A percentile compares a stretch with the other conserved stretches of the same genome.
Conservation (phyloP, 2,329 filamentous ascomycete genomes). For the Pseudogymnoascus sp. region DNA sequence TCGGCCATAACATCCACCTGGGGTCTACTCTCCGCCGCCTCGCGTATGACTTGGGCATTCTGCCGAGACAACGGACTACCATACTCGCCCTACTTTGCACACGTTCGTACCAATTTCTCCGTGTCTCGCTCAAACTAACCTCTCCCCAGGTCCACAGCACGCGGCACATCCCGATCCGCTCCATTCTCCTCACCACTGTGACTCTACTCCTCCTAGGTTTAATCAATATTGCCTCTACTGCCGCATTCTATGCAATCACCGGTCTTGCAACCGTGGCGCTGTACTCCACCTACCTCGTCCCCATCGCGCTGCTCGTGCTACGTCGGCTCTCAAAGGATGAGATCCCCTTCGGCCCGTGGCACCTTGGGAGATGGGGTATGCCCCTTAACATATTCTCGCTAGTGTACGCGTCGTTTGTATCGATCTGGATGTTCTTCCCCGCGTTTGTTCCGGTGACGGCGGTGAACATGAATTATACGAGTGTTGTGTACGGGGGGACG, state of each 20-base stretch:
- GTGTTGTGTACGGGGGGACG: constrained; percentile 4
- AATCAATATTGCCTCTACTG: constrained; percentile 35
- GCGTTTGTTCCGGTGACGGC: not conserved
- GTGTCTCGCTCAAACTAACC: not conserved
- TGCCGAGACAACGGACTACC: constrained; percentile 37
- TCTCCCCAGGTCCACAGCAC: constrained; percentile 17
- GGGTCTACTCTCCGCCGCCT: constrained; percentile 31
- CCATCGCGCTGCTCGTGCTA: constrained; percentile 34
- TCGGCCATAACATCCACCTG: constrained; percentile 29
- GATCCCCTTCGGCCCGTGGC: constrained; percentile 20
- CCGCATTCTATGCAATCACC: constrained; percentile 39
- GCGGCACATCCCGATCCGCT: constrained; percentile 19
- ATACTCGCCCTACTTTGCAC: constrained; percentile 19
- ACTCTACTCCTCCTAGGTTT: constrained; percentile 30
- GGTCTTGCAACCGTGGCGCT: constrained; percentile 37
- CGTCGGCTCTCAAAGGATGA: constrained; percentile 29
- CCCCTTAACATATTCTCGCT: constrained; percentile 16
- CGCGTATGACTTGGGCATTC: constrained; percentile 37
- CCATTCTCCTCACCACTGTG: constrained; percentile 24
- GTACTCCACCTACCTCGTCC: constrained; percentile 37
- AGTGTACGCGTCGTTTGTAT: constrained; percentile 34
- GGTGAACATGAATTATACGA: constrained; percentile 10
- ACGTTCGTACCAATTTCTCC: not conserved
- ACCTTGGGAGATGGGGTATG: constrained; percentile 20
- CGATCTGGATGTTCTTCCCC: constrained; percentile 35